Base-by-base conservation (phyloP, 2,329 filamentous ascomycete genomes). In the Cladosporium sp. region DNA sequence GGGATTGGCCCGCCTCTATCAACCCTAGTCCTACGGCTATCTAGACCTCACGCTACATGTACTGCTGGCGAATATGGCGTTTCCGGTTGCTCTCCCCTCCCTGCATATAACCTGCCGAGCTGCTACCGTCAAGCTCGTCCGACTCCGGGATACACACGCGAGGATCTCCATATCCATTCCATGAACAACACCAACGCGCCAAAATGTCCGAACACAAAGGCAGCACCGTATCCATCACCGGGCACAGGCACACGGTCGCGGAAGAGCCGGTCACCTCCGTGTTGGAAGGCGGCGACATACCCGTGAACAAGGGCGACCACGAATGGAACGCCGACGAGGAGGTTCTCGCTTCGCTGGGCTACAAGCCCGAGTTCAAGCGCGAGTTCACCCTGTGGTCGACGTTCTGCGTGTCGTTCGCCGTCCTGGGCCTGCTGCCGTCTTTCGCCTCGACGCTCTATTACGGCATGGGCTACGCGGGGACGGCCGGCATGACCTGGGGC, bases 341-440 rank as follows among this genome's bases (percentile, higher is more conserved):
- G 51, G 77, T 77, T 1, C 72, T 86, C 4, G 80, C 79, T 2
- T 78, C 82, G 1, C 72, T 86, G 19, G 83, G 83, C 35, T 82
- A 80, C 66, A 82, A 80, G 65, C 76, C 80, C 49, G 80, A 83
- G 62, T 83, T 83, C 71, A 83, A 82, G 70, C 77, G 86, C 62
- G 85, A 89, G 61, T 88, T 89, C 66, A 84, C 78, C 2, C 72
- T 87, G 11, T 89, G 84, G 78, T 86, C 85, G 5, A 86, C 84
- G 0, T 89, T 89, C 65, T 86, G 83, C 59, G 84, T 89, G 38
- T 84, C 79, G 51, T 89, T 89, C 66, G 84, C 86, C 6, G 84
- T 89, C 9, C 72, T 89, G 52, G 86, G 86, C 1, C 67, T 89
- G 43, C 68, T 89, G 46, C 86, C 85, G 0, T 86, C 81, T 56